Evolutionary conservation across 352 stramenopile species (phyloP).

Genomic region (Globisporangium ultimum): DNA sequence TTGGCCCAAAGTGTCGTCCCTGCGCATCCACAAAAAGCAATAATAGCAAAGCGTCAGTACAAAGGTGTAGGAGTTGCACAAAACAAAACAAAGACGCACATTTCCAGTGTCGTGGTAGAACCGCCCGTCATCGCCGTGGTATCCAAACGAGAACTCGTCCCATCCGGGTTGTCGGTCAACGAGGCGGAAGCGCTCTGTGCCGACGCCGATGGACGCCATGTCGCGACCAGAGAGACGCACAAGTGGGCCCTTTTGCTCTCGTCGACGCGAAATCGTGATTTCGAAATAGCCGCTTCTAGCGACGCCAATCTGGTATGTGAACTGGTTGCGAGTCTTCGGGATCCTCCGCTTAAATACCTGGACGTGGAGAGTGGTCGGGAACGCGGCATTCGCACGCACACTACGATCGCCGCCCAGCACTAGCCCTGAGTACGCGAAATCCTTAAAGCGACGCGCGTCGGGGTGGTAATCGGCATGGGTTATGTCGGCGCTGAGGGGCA

Average conservation of each 20-base stretch:
- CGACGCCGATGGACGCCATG: constrained; percentile 70
- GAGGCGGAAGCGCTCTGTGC: constrained; percentile 45
- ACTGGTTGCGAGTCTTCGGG: constrained; percentile 13
- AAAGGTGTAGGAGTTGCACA: constrained; percentile 10
- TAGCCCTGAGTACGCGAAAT: constrained; percentile 52
- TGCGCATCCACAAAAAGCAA: constrained; percentile 17
- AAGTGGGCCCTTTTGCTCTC: constrained; percentile 10
- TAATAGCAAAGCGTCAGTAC: constrained; percentile 20
- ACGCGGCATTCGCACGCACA: constrained; percentile 67
- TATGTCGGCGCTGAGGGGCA: constrained; percentile 21
- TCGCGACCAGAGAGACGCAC: constrained; percentile 17
- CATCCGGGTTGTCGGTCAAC: constrained; percentile 71
- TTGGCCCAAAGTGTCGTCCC: constrained; percentile 52
- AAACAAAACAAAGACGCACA: constrained; percentile 27
- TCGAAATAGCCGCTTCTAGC: constrained; percentile 73
- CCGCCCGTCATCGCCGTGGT: constrained; percentile 75
- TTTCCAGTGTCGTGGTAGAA: constrained; percentile 53
- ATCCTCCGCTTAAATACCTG: constrained; percentile 39
- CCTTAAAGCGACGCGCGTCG: constrained; percentile 21
- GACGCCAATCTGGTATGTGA: constrained; percentile 47
- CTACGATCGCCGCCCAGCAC: constrained; percentile 60
- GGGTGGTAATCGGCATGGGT: constrained; percentile 1
- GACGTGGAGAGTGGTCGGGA: constrained; percentile 53
- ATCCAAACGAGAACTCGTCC: constrained; percentile 60
- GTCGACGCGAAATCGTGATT: constrained; percentile 38